Conservation (phyloP, 2,329 filamentous ascomycete species). For the Drechslerella dactyloides region DNA sequence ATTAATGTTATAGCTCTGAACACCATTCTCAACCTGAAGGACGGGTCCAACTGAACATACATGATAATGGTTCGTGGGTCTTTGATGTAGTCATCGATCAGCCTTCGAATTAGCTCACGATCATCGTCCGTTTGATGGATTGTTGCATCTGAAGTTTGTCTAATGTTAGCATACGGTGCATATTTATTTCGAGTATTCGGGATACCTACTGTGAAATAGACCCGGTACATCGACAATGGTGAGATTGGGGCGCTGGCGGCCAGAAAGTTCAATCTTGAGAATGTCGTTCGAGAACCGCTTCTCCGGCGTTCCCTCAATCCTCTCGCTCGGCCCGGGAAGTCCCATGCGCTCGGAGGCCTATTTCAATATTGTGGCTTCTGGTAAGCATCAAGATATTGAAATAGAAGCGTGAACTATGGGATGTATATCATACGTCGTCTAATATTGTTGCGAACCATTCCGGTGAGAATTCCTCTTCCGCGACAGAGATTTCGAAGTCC, state of each 20-base stretch:
- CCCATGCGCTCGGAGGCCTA: conserved; percentile 53
- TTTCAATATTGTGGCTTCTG: too few relatives aligned
- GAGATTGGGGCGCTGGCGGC: conserved; percentile 52
- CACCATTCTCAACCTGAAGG: background rate
- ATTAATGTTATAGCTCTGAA: background rate
- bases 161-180: too few relatives aligned
- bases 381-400: conserved; percentile 1
- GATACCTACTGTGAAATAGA: conserved; percentile 54
- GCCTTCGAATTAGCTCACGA: conserved; percentile 51
- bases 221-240: conserved; percentile 55
- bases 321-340: conserved; percentile 47
- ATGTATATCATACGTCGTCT: conserved; percentile 18
- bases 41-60: conserved; percentile 30
- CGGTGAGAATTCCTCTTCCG: conserved; percentile 42
- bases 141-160: conserved; percentile 54
- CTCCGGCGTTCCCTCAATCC: conserved; percentile 20
- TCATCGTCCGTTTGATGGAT: conserved; percentile 53
- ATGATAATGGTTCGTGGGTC: conserved; percentile 55
- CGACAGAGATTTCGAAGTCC: conserved; percentile 43
- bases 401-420: conserved; percentile 40
- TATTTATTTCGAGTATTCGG: too few relatives aligned
- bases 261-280: conserved; percentile 54
- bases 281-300: conserved; percentile 54
- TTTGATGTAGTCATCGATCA: conserved; percentile 53
- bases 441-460: conserved; percentile 29